These are phyloP conservation scores for Solanum etuberosum DNA, from an alignment of 257 asterid genomes.

Conservation along the genomic window DNA sequence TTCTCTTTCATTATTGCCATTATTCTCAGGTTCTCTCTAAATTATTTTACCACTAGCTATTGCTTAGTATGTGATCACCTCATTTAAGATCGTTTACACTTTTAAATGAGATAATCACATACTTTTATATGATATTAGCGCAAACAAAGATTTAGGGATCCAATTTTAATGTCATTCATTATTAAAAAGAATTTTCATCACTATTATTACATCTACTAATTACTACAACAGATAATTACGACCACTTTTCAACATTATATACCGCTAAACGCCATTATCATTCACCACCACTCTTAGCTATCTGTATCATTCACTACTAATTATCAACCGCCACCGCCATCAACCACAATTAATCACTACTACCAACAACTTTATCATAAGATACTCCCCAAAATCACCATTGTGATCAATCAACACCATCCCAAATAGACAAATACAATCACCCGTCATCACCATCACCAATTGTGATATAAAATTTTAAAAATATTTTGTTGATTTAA, in stretches of 20 bases:
- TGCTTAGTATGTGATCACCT: background rate
- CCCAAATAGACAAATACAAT: background rate
- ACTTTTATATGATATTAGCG: background rate
- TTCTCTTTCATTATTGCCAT: slow-evolving; percentile 44
- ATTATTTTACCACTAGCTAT: background rate
- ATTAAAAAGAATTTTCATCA: background rate
- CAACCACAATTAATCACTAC: background rate
- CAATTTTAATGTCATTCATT: too few relatives aligned
- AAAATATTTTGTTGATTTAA: too few relatives aligned
- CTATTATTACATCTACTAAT: background rate
- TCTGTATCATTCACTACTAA: too few relatives aligned
- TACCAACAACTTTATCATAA: background rate
- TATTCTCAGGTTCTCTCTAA: slow-evolving; percentile 32
- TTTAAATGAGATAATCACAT: too few relatives aligned
- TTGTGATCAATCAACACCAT: background rate
- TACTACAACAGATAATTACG: too few relatives aligned
- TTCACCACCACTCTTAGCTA: background rate
- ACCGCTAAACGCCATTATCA: too few relatives aligned
- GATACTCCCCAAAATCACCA: background rate
- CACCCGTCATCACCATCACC: too few relatives aligned
- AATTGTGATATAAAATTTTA: too few relatives aligned
- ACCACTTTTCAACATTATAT: background rate
- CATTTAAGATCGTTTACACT: background rate
- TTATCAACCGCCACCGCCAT: too few relatives aligned
- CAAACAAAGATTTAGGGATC: background rate